Conservation (phyloP, 73 alveolate species). For the Paramecium sonneborni region DNA sequence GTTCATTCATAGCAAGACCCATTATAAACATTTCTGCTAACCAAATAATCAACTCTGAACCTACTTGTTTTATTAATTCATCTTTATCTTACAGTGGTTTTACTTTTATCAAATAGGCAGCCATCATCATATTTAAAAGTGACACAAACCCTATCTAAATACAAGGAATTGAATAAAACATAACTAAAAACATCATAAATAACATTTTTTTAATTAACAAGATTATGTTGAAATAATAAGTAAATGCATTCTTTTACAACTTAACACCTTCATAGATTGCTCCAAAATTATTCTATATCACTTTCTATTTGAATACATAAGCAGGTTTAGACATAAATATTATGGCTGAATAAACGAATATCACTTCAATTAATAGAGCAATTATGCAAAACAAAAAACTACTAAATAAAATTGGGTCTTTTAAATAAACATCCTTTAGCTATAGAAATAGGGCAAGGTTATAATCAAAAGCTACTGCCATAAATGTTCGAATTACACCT, state of each 20-base stretch:
- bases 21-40: neutral
- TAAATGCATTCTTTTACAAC: neutral
- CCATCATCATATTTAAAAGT: neutral
- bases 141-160: slow-evolving; percentile 4
- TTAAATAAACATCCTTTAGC: neutral
- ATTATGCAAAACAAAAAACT: neutral
- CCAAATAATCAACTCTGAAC: slow-evolving; percentile 15
- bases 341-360: neutral
- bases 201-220: neutral
- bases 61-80: neutral
- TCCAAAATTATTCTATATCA: neutral
- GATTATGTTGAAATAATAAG: neutral
- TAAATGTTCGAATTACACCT: slow-evolving; percentile 29
- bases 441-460: slow-evolving; percentile 22
- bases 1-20: neutral
- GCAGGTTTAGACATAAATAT: neutral
- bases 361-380: neutral
- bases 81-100: slow-evolving; percentile 8
- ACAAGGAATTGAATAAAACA: neutral
- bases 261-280: slow-evolving; percentile 28
- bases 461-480: slow-evolving; percentile 52
- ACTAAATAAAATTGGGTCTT: neutral
- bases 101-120: neutral
- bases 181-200: slow-evolving; percentile 38
- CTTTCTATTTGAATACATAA: neutral